Base-by-base conservation (phyloP, 148 eudicot genomes). In the Silene conica region DNA sequence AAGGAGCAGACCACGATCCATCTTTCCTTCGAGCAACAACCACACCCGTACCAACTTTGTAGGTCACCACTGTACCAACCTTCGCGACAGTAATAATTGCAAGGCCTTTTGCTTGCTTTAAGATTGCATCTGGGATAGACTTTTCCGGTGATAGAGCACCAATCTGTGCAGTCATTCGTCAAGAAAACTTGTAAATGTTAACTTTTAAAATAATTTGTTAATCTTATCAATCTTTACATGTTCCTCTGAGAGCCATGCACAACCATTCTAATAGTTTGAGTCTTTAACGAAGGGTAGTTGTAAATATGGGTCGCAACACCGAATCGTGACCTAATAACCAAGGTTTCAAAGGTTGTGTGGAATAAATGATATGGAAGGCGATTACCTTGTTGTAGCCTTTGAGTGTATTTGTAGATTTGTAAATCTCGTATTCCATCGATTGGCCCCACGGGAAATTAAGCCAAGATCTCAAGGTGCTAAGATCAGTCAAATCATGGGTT, bases 381-480 rank as follows among this genome's bases (percentile, higher is more conserved):
- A 10, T 14, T 80, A 89, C 92, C 92, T 83, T 83, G 69, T 74
- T 77, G 71, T 86, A 89, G 57, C 87, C 85, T 21, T 83, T 82
- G 71, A 89, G 81, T 71, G 84, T 80, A 77, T 89, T 89, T 57
- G 92, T 56, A 50, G 92, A 86, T 79, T 89, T 89, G 76, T 89
- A 89, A 65, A 85, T 86, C 74, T 89, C 92, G 70, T 86, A 85
- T 74, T 89, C 92, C 92, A 89, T 89, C 34, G 92, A 85, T 60
- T 83, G 88, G 12, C 87, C 86, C 92, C 89, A 89, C n/a, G 92
- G 92, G 66, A 89, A 85, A 79, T 89, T 89, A 58, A 89, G 87
- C 92, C 92, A 89, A 60, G 92, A 89, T 73, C 92, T 78, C 87
- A 89, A 75, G 55, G 92, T 89, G 74, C 90, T 89, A 1, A 89